These are phyloP conservation scores for Fibroporia radiculosa DNA, from an alignment of 768 basidiomycete species.

Conservation along the genomic window DNA sequence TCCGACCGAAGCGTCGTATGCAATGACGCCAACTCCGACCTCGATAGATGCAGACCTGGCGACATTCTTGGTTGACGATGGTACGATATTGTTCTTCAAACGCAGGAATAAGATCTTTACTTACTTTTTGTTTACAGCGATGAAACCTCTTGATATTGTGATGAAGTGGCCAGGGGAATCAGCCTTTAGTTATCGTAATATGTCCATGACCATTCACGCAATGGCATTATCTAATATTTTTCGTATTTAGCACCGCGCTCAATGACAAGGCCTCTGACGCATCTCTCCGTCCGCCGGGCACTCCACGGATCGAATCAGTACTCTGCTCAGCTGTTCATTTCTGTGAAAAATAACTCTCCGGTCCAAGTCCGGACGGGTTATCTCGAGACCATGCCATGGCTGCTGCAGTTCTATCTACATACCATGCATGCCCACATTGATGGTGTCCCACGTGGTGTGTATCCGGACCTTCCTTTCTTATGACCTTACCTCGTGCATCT, in stretches of 20 bases:
- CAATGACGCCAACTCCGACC: slow-evolving; percentile 46
- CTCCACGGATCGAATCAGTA: slow-evolving; percentile 72
- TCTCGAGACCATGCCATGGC: slow-evolving; percentile 91
- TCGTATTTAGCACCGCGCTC: slow-evolving; percentile 17
- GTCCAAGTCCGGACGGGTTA: slow-evolving; percentile 49
- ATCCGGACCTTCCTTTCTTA: background rate
- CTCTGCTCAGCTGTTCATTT: slow-evolving; percentile 61
- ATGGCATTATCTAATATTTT: too few relatives aligned
- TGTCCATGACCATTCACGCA: too few relatives aligned
- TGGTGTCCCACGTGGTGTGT: slow-evolving; percentile 39
- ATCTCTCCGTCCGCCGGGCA: slow-evolving; percentile 59
- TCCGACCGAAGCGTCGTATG: slow-evolving; percentile 35
- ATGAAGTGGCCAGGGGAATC: slow-evolving; percentile 47
- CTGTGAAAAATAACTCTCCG: slow-evolving; percentile 52
- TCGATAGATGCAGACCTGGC: slow-evolving; percentile 28
- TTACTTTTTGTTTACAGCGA: slow-evolving; percentile 21
- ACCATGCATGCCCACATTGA: slow-evolving; percentile 52
- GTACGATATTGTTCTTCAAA: slow-evolving; percentile 30
- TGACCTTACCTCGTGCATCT: slow-evolving; percentile 2
- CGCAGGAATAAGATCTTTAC: too few relatives aligned
- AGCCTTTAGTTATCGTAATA: slow-evolving; percentile 55
- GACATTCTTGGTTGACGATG: slow-evolving; percentile 38
- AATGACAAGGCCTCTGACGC: slow-evolving; percentile 32
- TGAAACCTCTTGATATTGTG: slow-evolving; percentile 44
- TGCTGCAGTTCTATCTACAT: slow-evolving; percentile 82